These are phyloP conservation scores for Candida quercuum DNA, from an alignment of 805 yeast genomes.

Conservation along the genomic window DNA sequence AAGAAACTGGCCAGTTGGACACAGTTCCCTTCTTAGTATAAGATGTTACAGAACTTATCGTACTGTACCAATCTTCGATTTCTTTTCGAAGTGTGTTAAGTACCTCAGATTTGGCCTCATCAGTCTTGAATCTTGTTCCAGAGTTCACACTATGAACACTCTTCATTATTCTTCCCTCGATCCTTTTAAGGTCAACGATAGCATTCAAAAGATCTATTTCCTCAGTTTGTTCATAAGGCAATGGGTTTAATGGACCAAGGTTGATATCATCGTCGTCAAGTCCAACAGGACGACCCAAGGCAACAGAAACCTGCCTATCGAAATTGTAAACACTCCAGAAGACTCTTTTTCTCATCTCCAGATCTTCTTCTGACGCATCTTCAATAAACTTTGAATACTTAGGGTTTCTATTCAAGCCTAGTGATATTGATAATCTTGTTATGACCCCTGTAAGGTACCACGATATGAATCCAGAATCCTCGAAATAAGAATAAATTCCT, in stretches of 20 bases:
- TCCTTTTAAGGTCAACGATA: constrained; percentile 37
- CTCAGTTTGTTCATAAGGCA: constrained; percentile 35
- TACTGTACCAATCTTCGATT: constrained; percentile 32
- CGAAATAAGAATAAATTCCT: constrained; percentile 47
- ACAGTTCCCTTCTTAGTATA: constrained; percentile 9
- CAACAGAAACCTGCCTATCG: constrained; percentile 42
- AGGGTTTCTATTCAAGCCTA: constrained; percentile 41
- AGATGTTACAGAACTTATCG: constrained; percentile 14
- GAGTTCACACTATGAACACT: constrained; percentile 41
- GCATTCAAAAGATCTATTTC: constrained; percentile 35
- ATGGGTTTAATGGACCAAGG: constrained; percentile 34
- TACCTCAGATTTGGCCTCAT: constrained; percentile 4
- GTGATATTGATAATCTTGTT: constrained; percentile 36
- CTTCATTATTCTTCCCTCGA: constrained; percentile 43
- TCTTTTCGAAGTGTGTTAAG: constrained; percentile 14
- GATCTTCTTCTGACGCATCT: constrained; percentile 19
- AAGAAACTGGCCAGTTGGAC: constrained; percentile 15
- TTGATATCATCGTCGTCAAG: constrained; percentile 47
- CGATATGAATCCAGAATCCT: constrained; percentile 41
- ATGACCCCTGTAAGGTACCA: constrained; percentile 49
- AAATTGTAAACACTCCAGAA: constrained; percentile 46
- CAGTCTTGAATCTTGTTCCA: constrained; percentile 16
- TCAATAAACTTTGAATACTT: background rate
- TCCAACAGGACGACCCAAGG: constrained; percentile 44
- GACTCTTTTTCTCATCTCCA: constrained; percentile 31